Evolutionary conservation across 1,284 basidiomycete genomes (phyloP).

Genomic region (Kalmanozyma brasiliensis): DNA sequence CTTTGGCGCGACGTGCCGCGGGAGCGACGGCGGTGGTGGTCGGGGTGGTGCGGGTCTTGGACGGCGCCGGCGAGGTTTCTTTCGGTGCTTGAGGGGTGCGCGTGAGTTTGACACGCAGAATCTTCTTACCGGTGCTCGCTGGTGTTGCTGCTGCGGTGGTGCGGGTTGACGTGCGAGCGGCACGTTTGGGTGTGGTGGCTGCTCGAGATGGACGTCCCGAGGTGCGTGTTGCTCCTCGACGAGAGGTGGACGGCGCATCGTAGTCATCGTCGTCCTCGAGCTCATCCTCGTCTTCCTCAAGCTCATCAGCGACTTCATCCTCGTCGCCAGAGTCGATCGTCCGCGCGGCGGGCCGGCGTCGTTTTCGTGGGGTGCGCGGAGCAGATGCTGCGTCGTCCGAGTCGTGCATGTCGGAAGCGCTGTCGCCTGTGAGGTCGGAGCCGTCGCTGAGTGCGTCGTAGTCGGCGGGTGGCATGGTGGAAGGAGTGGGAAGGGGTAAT

Average conservation of each 20-base stretch:
- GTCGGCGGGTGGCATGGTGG: conserved; percentile 18
- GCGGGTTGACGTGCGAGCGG: conserved; percentile 11
- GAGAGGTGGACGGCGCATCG: conserved; percentile 37
- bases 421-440: conserved; percentile 39
- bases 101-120: conserved; percentile 38
- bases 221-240: conserved; percentile 4
- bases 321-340: conserved; percentile 30
- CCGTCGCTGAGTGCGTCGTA: conserved; percentile 43
- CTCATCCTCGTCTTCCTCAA: conserved; percentile 67
- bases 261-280: conserved; percentile 61
- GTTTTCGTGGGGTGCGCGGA: conserved; percentile 35
- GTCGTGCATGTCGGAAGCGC: conserved; percentile 4
- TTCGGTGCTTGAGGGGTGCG: conserved; percentile 26
- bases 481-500: background rate
- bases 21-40: background rate
- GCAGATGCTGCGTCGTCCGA: conserved; percentile 29
- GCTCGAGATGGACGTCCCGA: background rate
- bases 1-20: conserved; percentile 19
- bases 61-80: conserved; percentile 9
- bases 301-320: conserved; percentile 44
- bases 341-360: conserved; percentile 19
- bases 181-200: background rate
- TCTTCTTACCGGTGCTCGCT: conserved; percentile 29
- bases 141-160: conserved; percentile 11
- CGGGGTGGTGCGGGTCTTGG: conserved; percentile 7